These are phyloP conservation scores for Tricladium varicosporioides DNA, from an alignment of 2,329 filamentous ascomycete species.

Conservation along the genomic window DNA sequence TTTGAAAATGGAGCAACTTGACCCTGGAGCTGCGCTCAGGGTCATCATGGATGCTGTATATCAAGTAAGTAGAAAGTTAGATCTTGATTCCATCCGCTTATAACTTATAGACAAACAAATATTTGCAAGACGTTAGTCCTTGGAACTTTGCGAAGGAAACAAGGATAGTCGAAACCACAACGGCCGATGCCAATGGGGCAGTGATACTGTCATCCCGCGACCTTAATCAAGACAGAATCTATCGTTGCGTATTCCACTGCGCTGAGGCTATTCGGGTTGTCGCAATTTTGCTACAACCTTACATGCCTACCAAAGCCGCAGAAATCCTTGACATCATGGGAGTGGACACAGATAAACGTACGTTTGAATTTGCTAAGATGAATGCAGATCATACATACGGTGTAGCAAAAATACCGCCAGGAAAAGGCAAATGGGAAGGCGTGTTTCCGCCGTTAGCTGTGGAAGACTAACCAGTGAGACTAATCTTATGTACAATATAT, in stretches of 20 bases:
- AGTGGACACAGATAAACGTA: slow-evolving; percentile 61
- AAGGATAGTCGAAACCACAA: slow-evolving; percentile 25
- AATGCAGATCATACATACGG: slow-evolving; percentile 73
- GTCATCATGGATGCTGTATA: slow-evolving; percentile 61
- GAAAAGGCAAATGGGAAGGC: slow-evolving; percentile 39
- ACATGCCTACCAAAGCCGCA: slow-evolving; percentile 77
- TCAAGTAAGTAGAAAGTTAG: slow-evolving; percentile 44
- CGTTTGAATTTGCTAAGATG: slow-evolving; percentile 58
- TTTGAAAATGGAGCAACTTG: slow-evolving; percentile 58
- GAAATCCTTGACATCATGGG: slow-evolving; percentile 75
- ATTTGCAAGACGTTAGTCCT: slow-evolving; percentile 62
- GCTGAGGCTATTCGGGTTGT: slow-evolving; percentile 76
- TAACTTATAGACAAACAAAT: slow-evolving; percentile 59
- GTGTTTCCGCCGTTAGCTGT: slow-evolving; percentile 53
- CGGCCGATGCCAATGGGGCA: not conserved
- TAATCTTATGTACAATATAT: not conserved
- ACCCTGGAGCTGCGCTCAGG: slow-evolving; percentile 65
- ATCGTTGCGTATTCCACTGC: slow-evolving; percentile 65
- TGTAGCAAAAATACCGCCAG: slow-evolving; percentile 25
- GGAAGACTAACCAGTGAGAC: slow-evolving; percentile 34
- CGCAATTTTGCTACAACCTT: slow-evolving; percentile 84
- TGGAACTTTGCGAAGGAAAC: slow-evolving; percentile 57
- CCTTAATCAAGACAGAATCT: slow-evolving; percentile 41
- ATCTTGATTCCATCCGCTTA: slow-evolving; percentile 1
- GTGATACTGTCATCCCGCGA: slow-evolving; percentile 8